Evolutionary conservation across 768 basidiomycete species (phyloP), one percentile per base, ranked within the genome.

Genomic region (Trametes meyenii): DNA sequence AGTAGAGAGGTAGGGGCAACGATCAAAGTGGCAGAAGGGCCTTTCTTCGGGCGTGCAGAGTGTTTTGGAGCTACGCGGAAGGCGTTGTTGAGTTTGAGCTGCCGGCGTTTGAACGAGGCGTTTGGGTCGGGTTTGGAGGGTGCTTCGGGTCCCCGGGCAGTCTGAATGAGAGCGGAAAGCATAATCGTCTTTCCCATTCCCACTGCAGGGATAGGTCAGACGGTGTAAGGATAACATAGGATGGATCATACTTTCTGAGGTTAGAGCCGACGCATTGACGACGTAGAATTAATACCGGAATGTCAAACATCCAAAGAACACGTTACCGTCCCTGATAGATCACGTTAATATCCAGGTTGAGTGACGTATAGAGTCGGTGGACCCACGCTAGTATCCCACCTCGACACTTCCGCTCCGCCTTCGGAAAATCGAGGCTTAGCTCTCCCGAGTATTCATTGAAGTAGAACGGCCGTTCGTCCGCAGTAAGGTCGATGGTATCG

Each of bases 181-280:
- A 95, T 95, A 65, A 95, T 94, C 0, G 93, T 94, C 76, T 96
- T 96, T 7, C 94, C 94, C 85, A 96, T 90, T n/a, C 93, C 93
- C 93, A 95, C 92, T 93, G 55, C 44, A 12, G 42, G 59, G 48
- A 45, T 36, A 33, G 11, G 12, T 40, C 7, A 21, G 16, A 21
- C 21, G 7, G 21, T n/a, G 43, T 2, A 38, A 38, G 8, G 2
- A 12, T 12, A 3, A 3, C 21, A 21, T 38, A 52, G 19, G 10
- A 24, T 24, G 21, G 23, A 0, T 23, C 5, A 10, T 16, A 11
- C 35, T 51, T 7, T 51, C 40, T 42, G 13, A 12, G 8, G 8
- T 33, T 12, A 42, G 4, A 42, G 11, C 3, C 40, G 13, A 13
- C 3, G 13, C 40, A 12, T n/a, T 14, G n/a, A 12, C n/a, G 14